Base-by-base conservation (phyloP, 2,329 filamentous ascomycete genomes). In the Penicillium hordei region DNA sequence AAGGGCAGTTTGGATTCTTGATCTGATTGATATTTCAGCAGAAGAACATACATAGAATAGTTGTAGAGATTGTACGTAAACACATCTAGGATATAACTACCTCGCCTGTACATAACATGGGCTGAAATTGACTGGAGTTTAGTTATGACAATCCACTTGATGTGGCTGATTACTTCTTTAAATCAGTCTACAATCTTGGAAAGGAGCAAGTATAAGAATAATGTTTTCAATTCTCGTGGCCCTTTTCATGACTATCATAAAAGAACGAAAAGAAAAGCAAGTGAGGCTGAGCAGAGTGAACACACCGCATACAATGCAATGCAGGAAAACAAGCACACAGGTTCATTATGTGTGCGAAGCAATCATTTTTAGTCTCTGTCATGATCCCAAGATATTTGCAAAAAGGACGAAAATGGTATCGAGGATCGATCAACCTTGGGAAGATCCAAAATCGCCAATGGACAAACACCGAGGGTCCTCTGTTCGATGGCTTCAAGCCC, bases 171-270 rank as follows among this genome's bases (percentile, higher is more conserved):
- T 25, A 33, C 34, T 42, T 25, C 34, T 17, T 39, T 13, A 2
- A 25, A 27, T 13, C 15, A 5, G 10, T 27, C 49, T 53, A 52
- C 49, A n/a, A 2, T 0, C 31, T 33, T 33, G 2, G 12, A 33
- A 44, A 27, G 7, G 4, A 12, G 31, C 12, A 39, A 12, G 4
- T 43, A 23, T 53, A 40, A 42, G 25, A 33, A 55, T 56, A 57
- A 38, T 55, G 62, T 66, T 69, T 71, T 69, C 57, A 64, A 68
- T 71, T 72, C 54, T 69, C 68, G 62, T 72, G 65, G 68, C 67
- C 65, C 62, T 66, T 59, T 64, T 69, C 68, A 67, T 71, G 60
- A 67, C 54, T 72, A 72, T 72, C 66, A 71, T 68, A 60, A 65
- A 67, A 63, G 59, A 66, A 66, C 61, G 60, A 63, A 65, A 66